A percentile compares a stretch with the other conserved stretches of the same genome.
phyloP scores from a whole-genome alignment of 164 flowering plant genomes.

The Kalanchoe fedtschenkoi region DNA sequence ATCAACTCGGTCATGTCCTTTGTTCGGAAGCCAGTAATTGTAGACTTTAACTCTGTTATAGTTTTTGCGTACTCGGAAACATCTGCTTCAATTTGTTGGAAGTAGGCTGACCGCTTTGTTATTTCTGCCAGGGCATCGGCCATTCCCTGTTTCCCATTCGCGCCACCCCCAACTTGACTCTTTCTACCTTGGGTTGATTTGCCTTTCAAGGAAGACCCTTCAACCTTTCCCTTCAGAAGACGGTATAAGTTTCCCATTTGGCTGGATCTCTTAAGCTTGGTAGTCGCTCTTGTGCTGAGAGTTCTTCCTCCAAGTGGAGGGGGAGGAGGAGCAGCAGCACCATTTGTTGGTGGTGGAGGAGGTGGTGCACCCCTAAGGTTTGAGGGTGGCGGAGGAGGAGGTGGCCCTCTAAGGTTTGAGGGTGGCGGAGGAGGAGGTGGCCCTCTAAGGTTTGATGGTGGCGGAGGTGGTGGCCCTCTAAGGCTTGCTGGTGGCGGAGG shows the following conservation, averaged over 20 bases:
- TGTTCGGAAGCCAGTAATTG: conserved; percentile 43
- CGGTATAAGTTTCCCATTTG: conserved; percentile 73
- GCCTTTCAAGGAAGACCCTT: conserved; percentile 38
- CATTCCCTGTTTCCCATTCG: conserved; percentile 64
- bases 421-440: conserved; percentile 30
- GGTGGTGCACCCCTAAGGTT: conserved; percentile 31
- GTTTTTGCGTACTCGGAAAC: conserved; percentile 41
- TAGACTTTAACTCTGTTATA: conserved; percentile 46
- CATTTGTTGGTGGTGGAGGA: conserved; percentile 17
- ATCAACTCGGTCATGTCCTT: conserved; percentile 64
- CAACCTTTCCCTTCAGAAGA: conserved; percentile 67
- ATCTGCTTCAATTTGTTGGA: conserved; percentile 76
- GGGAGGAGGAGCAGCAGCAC: conserved; percentile 54
- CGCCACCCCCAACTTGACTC: conserved; percentile 18
- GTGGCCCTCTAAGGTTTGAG: conserved; percentile 22
- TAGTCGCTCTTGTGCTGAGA: conserved; percentile 36
- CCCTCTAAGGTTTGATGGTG: not conserved
- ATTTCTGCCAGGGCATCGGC: conserved; percentile 93
- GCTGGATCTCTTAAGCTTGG: conserved; percentile 67
- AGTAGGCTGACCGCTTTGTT: conserved; percentile 83
- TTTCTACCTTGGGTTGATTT: conserved; percentile 37
- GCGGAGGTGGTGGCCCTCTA: not conserved
- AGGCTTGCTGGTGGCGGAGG: conserved; percentile 13
- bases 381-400: conserved; percentile 31
- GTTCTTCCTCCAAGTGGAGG: conserved; percentile 37